Conservation (phyloP, 1,139 yeast genomes). For the Geotrichum restrictum region DNA sequence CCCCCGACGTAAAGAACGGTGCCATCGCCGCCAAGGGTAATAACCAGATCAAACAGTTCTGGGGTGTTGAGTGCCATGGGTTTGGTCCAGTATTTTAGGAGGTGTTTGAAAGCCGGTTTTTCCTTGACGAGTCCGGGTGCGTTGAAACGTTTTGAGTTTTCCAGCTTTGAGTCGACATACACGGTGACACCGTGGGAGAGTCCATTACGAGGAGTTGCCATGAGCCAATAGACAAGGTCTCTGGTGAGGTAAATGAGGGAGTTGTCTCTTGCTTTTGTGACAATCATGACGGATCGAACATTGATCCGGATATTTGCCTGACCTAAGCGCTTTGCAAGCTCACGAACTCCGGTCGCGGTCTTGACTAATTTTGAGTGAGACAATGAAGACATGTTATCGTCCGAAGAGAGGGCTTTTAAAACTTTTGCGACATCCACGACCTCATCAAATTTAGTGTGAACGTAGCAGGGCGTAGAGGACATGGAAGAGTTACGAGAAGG, state of each 20-base stretch:
- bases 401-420: constrained; percentile 26
- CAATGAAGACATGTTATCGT: constrained; percentile 22
- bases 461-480: constrained; percentile 19
- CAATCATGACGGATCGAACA: constrained; percentile 67
- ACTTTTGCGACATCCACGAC: constrained; percentile 27
- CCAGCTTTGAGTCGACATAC: constrained; percentile 66
- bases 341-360: constrained; percentile 81
- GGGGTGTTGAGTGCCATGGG: constrained; percentile 53
- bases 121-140: constrained; percentile 35
- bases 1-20: constrained; percentile 79
- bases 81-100: constrained; percentile 56
- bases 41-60: constrained; percentile 65
- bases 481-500: constrained; percentile 8
- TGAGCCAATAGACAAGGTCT: constrained; percentile 73
- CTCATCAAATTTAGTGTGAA: constrained; percentile 31
- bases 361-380: constrained; percentile 44
- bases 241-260: constrained; percentile 69
- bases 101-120: constrained; percentile 39
- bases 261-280: constrained; percentile 82
- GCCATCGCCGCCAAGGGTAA: constrained; percentile 88
- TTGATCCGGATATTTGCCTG: constrained; percentile 71
- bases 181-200: constrained; percentile 48
- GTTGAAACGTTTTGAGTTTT: constrained; percentile 59
- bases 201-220: constrained; percentile 32
- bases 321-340: constrained; percentile 69